Evolutionary conservation across 2,329 filamentous ascomycete species (phyloP).

Genomic region (Arthroderma sp.): DNA sequence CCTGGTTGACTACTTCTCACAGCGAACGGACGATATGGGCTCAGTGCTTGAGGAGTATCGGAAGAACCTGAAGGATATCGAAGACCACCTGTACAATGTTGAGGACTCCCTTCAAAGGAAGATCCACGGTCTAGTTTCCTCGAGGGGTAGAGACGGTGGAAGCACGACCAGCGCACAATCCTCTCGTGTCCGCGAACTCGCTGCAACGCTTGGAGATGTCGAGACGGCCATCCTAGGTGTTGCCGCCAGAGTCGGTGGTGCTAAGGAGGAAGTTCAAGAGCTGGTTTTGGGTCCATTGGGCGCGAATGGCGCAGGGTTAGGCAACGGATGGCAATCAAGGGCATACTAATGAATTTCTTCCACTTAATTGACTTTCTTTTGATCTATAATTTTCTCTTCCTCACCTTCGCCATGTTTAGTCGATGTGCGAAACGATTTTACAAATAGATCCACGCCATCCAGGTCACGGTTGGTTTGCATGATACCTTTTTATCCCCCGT

Average conservation of each 20-base stretch:
- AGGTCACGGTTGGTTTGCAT: neutral
- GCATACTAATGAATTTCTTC: neutral
- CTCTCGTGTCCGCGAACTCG: constrained; percentile 37
- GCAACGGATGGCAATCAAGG: constrained; percentile 10
- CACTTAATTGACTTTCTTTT: neutral
- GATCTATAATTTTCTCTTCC: neutral
- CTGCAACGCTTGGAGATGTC: constrained; percentile 51
- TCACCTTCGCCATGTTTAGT: neutral
- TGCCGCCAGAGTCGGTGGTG: constrained; percentile 47
- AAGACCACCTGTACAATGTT: constrained; percentile 53
- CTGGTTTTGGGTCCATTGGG: constrained; percentile 36
- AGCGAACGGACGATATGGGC: constrained; percentile 50
- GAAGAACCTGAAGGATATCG: constrained; percentile 50
- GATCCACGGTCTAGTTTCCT: constrained; percentile 43
- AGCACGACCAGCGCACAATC: constrained; percentile 33
- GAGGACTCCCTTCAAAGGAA: constrained; percentile 49
- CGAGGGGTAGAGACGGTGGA: constrained; percentile 29
- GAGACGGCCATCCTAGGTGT: constrained; percentile 54
- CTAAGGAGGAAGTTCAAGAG: constrained; percentile 50
- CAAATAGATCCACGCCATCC: neutral
- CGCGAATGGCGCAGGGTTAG: constrained; percentile 2
- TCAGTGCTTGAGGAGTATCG: constrained; percentile 47
- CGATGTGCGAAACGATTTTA: neutral
- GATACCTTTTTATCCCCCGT: neutral
- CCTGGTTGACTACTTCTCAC: constrained; percentile 53